Conservation (phyloP, 1,284 basidiomycete genomes). For the Cutaneotrichosporon dermatis region DNA sequence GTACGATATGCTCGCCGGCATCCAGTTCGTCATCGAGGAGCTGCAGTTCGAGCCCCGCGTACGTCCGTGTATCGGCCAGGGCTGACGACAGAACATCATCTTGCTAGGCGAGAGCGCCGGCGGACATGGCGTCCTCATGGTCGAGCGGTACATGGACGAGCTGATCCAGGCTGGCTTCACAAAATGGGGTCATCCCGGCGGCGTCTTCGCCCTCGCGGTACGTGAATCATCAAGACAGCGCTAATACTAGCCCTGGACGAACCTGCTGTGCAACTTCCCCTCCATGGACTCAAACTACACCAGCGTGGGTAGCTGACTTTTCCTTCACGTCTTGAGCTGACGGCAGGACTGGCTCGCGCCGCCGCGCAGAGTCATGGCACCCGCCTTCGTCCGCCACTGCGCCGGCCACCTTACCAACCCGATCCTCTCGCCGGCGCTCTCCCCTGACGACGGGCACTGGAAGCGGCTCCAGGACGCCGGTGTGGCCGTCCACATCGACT, state of each 20-base stretch:
- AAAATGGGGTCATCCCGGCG: constrained; percentile 9
- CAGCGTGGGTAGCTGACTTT: constrained; percentile 4
- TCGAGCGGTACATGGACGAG: constrained; percentile 17
- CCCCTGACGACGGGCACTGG: constrained; percentile 7
- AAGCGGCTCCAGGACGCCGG: constrained; percentile 10
- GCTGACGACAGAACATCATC: constrained; percentile 14
- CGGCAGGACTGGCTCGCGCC: constrained; percentile 13
- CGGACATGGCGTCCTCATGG: constrained; percentile 8
- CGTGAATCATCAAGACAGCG: neutral
- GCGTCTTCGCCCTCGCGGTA: constrained; percentile 3
- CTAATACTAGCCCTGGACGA: constrained; percentile 11
- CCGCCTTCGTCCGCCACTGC: constrained; percentile 5
- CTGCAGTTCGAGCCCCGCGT: constrained; percentile 13
- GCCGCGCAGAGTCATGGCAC: neutral
- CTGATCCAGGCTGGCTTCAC: constrained; percentile 7
- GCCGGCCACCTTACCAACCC: constrained; percentile 3
- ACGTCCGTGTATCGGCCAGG: too few species aligned
- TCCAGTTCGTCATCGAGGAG: constrained; percentile 13
- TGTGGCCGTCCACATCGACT: constrained; percentile 11
- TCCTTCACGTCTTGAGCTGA: neutral
- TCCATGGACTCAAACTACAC: constrained; percentile 6
- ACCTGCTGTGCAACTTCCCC: constrained; percentile 12
- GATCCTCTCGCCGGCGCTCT: constrained; percentile 12
- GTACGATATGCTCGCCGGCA: constrained; percentile 14
- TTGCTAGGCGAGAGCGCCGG: constrained; percentile 14